phyloP scores from a whole-genome alignment of 345 rosid genomes.

The Populus euphratica region DNA sequence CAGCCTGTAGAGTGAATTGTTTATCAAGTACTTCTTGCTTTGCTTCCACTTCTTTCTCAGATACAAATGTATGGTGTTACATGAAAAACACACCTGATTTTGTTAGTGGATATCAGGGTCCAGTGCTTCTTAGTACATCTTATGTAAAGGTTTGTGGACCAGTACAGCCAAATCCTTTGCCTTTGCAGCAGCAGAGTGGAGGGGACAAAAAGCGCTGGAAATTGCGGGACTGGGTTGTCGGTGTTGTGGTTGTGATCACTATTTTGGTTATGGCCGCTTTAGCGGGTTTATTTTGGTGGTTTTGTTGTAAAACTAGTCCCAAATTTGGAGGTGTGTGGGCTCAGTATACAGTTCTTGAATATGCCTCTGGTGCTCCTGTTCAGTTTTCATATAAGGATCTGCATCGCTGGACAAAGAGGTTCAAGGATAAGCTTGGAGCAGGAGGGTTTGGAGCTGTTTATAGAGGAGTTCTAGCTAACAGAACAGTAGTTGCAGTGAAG shows the following conservation, averaged over 20 bases:
- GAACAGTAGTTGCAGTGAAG: slow-evolving; percentile 19
- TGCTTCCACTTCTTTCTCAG: slow-evolving; percentile 53
- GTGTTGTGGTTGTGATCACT: slow-evolving; percentile 26
- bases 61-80: slow-evolving; percentile 58
- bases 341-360: slow-evolving; percentile 49
- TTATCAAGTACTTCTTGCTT: slow-evolving; percentile 37
- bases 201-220: slow-evolving; percentile 21
- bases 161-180: slow-evolving; percentile 33
- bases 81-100: slow-evolving; percentile 40
- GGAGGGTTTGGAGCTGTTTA: slow-evolving; percentile 24
- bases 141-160: slow-evolving; percentile 61
- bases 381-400: slow-evolving; percentile 21
- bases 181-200: background rate
- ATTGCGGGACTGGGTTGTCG: slow-evolving; percentile 36
- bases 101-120: slow-evolving; percentile 53
- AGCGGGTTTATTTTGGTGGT: slow-evolving; percentile 49
- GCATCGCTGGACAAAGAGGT: slow-evolving; percentile 11
- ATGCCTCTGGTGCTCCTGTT: slow-evolving; percentile 50
- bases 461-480: slow-evolving; percentile 10
- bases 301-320: slow-evolving; percentile 38
- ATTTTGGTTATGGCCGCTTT: slow-evolving; percentile 35
- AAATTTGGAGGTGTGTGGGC: slow-evolving; percentile 38
- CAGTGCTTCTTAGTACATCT: slow-evolving; percentile 48
- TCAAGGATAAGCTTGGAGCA: slow-evolving; percentile 24
- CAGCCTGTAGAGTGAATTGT: slow-evolving; percentile 51